Evolutionary conservation across 176 grass and related monocot species (phyloP), one percentile per base, ranked within the genome.

Genomic region (Otatea glauca): DNA sequence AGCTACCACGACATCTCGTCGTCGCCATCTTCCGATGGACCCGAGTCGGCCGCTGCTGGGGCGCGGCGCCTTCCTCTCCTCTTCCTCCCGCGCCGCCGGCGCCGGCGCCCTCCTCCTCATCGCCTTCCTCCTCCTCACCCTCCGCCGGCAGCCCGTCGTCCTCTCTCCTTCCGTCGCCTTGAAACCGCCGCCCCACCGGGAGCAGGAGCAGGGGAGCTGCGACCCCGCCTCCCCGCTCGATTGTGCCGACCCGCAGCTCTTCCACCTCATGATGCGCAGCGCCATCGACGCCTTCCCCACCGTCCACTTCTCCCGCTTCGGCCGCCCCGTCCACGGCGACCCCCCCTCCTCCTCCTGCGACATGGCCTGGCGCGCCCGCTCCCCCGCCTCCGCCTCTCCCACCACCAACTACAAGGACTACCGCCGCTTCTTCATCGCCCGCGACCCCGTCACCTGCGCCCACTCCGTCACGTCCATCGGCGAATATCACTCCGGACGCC

Each of bases 291-390:
- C 68, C 41, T 92, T 92, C 75, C 83, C 83, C 10, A 75, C 67
- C 50, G 80, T 97, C 69, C 94, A 93, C 74, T 97, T 97, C 64
- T 84, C 92, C 59, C 91, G 86, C 73, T 96, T 93, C 49, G 94
- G 91, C 44, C 84, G 92, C 49, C 89, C 89, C 41, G 77, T 77
- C 68, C 18, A 34, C 55, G 86, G 86, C 68, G 78, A 90, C 75
- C 59, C 38, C 45, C 85, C 89, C 39, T 65, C 65, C 3, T 89
- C 86, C 3, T 88, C 86, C 37, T 97, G 91, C 38, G 89, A 97
- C 82, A 97, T 97, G 91, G 92, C 94, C 29, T 92, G 91, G 92
- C 89, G 67, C 50, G 89, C 90, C 82, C 89, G 75, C 20, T 2
- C 10, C 44, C 10, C 44, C 44, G 25, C 68, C 68, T 41, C 42